Percentiles rank a stretch among this genome's conserved stretches.
Evolutionary conservation across 75 land plant species (phyloP).

Genomic region (Cunninghamia lanceolata): DNA sequence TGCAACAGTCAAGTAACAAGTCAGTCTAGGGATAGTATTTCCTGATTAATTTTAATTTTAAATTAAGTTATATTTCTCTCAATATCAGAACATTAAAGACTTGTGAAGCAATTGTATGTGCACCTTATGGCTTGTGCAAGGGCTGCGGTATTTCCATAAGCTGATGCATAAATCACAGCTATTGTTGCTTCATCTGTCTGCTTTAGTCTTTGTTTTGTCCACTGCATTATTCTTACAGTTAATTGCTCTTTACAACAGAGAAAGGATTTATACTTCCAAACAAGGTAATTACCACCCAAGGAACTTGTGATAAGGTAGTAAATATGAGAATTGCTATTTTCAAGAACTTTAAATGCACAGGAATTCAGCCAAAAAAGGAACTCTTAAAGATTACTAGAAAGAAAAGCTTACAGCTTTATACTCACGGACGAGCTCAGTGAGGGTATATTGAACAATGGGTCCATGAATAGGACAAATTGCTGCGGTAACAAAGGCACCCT

Average conservation of each 20-base stretch:
- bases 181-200: slow-evolving; percentile 35
- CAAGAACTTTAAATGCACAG: neutral
- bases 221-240: slow-evolving; percentile 24
- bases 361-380: neutral
- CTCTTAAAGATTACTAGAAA: neutral
- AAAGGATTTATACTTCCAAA: neutral
- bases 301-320: neutral
- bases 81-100: neutral
- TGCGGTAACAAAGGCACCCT: slow-evolving; percentile 24
- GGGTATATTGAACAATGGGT: slow-evolving; percentile 45
- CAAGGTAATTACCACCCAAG: neutral
- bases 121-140: slow-evolving; percentile 58
- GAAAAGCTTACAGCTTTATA: slow-evolving; percentile 34
- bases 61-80: neutral
- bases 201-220: slow-evolving; percentile 41
- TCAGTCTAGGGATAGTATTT: neutral
- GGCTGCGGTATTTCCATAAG: slow-evolving; percentile 57
- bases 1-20: neutral
- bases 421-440: slow-evolving; percentile 54
- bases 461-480: slow-evolving; percentile 56
- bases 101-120: slow-evolving; percentile 1
- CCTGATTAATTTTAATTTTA: neutral
- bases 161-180: slow-evolving; percentile 55
- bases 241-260: slow-evolving; percentile 10
- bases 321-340: neutral